Base-by-base conservation (phyloP, 441 rosid species). In the Croton setiger region DNA sequence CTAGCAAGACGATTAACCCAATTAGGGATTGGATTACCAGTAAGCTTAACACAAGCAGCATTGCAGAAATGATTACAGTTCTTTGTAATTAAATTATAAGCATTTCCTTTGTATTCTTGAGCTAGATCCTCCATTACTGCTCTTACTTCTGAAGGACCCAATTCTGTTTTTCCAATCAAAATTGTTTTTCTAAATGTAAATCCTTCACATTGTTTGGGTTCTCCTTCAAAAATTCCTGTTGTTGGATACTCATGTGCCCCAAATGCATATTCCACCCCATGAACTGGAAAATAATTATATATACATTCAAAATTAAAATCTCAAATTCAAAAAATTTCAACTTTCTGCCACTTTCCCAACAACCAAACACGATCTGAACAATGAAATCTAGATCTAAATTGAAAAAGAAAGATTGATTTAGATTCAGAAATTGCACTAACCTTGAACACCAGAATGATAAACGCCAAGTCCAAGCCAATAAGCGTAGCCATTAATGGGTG, bases 31-130 rank as follows among this genome's bases (percentile, higher is more conserved):
- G 92, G 91, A 77, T 90, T 95, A 33, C 88, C 94, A 5, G 98
- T 80, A 45, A 95, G 78, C 67, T 79, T 85, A 57, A 92, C 33
- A 73, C 98, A 95, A 63, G 91, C 95, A 60, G 87, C 93, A 14
- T 95, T 85, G 83, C 98, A 95, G 82, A 95, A 95, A 82, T 95
- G 99, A 81, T 95, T 95, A 76, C 99, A 95, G 73, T 92, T 95
- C 80, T 92, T 95, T 59, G 97, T 87, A 57, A 95, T 95, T 66
- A 95, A 80, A 81, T 92, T 88, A 63, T 95, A 92, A 17, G 95
- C 90, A 76, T 87, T 89, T n/a, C 98, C 99, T 77, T 70, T 84
- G 66, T 87, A 95, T 14, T 74, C 77, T 41, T 80, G 86, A 20
- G 97, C 88, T 66, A 95, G 79, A 49, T 86, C 87, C 84, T 90